Evolutionary conservation across 805 yeast genomes (phyloP).

Genomic region (Metschnikowia reukaufii): DNA sequence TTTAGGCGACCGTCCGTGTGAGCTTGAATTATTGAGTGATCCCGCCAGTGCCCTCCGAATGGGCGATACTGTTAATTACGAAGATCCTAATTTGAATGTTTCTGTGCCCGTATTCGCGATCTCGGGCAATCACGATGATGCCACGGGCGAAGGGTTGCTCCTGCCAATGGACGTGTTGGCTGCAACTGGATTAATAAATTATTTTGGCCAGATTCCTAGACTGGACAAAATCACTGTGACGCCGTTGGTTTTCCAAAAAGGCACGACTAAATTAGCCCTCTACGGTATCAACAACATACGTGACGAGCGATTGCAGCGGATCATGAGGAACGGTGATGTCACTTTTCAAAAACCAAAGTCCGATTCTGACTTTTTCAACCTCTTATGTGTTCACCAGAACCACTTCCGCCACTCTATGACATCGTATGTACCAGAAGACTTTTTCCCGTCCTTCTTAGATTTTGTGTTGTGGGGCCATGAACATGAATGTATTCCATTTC

Average conservation of each 20-base stretch:
- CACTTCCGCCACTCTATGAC: constrained; percentile 80
- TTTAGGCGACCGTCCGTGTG: constrained; percentile 85
- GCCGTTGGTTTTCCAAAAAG: constrained; percentile 83
- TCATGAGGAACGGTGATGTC: constrained; percentile 79
- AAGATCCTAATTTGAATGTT: constrained; percentile 86
- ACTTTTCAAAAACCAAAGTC: constrained; percentile 70
- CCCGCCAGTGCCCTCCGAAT: constrained; percentile 61
- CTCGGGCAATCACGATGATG: constrained; percentile 95
- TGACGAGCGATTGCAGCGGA: constrained; percentile 82
- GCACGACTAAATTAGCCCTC: constrained; percentile 74
- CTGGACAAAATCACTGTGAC: constrained; percentile 70
- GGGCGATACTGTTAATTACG: constrained; percentile 76
- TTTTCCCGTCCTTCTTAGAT: constrained; percentile 79
- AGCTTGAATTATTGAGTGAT: constrained; percentile 78
- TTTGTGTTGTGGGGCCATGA: constrained; percentile 97
- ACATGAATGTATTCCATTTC: constrained; percentile 84
- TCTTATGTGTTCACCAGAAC: constrained; percentile 90
- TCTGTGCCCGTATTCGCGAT: constrained; percentile 90
- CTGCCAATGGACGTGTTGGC: constrained; percentile 85
- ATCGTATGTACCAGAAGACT: constrained; percentile 79
- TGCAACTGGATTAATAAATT: constrained; percentile 81
- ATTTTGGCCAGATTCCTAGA: constrained; percentile 79
- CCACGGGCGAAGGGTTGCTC: constrained; percentile 80
- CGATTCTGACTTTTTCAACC: constrained; percentile 73
- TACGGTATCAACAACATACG: constrained; percentile 88